phyloP scores from a whole-genome alignment of 192 early-diverging fungal species.

The Umbelopsis vinacea region DNA sequence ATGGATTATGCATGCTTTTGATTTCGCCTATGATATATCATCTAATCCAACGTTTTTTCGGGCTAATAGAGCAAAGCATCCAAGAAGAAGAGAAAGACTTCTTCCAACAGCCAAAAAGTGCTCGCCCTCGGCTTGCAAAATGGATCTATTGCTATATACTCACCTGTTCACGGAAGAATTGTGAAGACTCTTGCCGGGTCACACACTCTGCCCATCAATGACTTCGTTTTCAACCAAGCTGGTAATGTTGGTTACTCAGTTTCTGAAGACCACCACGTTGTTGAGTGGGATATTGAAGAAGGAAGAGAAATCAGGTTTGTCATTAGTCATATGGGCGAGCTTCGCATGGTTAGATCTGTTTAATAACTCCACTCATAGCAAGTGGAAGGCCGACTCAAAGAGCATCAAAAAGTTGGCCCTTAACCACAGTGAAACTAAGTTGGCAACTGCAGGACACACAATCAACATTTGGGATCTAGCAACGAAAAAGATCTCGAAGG shows the following conservation, averaged over 20 bases:
- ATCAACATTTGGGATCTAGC: conserved; percentile 59
- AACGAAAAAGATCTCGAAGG: conserved; percentile 48
- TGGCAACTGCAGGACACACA: conserved; percentile 57
- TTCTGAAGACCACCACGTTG: conserved; percentile 52
- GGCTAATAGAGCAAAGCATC: not conserved
- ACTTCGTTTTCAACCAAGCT: conserved; percentile 52
- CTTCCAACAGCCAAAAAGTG: conserved; percentile 40
- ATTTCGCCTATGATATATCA: not conserved
- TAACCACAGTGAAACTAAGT: conserved; percentile 54
- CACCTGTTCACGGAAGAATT: conserved; percentile 49
- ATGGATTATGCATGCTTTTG: not conserved
- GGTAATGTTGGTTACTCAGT: conserved; percentile 54
- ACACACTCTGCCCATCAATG: conserved; percentile 50
- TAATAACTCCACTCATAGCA: conserved; percentile 27
- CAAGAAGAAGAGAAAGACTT: conserved; percentile 46
- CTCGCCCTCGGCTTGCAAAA: conserved; percentile 56
- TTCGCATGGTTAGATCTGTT: not conserved
- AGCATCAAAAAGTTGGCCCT: conserved; percentile 50
- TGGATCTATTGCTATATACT: conserved; percentile 55
- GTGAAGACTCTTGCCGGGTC: conserved; percentile 47
- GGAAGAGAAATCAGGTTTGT: conserved; percentile 41
- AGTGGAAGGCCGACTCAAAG: conserved; percentile 57
- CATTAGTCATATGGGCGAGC: not conserved
- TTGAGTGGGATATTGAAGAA: conserved; percentile 60
- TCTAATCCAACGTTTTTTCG: not conserved